Percentiles rank a stretch among this genome's conserved stretches.
phyloP scores from a whole-genome alignment of 495 filamentous ascomycete genomes.

The Penicillium macrosclerotiorum region DNA sequence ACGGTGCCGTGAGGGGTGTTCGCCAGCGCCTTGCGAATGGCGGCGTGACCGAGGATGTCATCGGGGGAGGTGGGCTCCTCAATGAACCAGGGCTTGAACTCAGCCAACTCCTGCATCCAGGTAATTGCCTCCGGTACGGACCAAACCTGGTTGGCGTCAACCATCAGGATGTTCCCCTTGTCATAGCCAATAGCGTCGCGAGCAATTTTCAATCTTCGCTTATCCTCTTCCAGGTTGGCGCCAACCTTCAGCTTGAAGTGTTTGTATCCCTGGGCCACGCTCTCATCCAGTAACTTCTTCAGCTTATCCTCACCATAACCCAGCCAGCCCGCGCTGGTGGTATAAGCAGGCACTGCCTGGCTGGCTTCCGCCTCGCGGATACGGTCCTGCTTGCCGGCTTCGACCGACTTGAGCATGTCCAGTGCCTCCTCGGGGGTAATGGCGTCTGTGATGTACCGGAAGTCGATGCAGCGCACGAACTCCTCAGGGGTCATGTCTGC shows the following conservation, averaged over 20 bases:
- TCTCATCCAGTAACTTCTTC: slow-evolving; percentile 66
- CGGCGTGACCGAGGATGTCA: slow-evolving; percentile 85
- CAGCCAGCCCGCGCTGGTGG: slow-evolving; percentile 89
- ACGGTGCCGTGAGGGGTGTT: slow-evolving; percentile 61
- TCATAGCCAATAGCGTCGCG: slow-evolving; percentile 84
- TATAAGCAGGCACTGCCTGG: slow-evolving; percentile 83
- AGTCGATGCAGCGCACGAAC: slow-evolving; percentile 84
- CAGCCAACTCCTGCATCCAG: slow-evolving; percentile 78
- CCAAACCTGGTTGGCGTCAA: slow-evolving; percentile 96
- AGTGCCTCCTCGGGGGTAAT: slow-evolving; percentile 83
- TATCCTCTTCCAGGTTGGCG: slow-evolving; percentile 66
- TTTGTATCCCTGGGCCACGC: slow-evolving; percentile 69
- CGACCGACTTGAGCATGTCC: slow-evolving; percentile 59
- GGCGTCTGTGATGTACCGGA: slow-evolving; percentile 92
- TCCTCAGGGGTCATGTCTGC: slow-evolving; percentile 87
- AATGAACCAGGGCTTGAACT: slow-evolving; percentile 95
- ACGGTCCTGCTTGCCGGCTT: slow-evolving; percentile 62
- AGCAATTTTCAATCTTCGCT: slow-evolving; percentile 67
- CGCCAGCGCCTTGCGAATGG: slow-evolving; percentile 73
- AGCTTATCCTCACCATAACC: slow-evolving; percentile 89
- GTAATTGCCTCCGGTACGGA: slow-evolving; percentile 86
- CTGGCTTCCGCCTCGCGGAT: slow-evolving; percentile 67
- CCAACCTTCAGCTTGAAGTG: slow-evolving; percentile 96
- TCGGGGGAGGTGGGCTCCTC: slow-evolving; percentile 96
- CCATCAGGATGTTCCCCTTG: slow-evolving; percentile 84